Evolutionary conservation across 768 basidiomycete genomes (phyloP).

Genomic region (Leccinum fibrillosum): DNA sequence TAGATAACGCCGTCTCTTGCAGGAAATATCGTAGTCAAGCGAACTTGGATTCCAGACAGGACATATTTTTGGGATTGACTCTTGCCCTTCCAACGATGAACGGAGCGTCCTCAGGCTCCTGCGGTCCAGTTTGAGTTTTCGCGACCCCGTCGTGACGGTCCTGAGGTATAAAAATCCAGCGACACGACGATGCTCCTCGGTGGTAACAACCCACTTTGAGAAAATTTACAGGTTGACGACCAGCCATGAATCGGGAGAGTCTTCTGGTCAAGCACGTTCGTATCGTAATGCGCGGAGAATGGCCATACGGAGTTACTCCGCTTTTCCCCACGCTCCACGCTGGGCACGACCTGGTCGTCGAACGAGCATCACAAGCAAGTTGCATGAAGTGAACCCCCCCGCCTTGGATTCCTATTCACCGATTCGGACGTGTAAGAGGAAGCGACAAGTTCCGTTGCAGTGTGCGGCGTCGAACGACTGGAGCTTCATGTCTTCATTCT

Average conservation of each 20-base stretch:
- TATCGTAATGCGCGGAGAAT: slow-evolving; percentile 51
- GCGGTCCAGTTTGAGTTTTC: background rate
- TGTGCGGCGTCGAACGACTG: slow-evolving; percentile 19
- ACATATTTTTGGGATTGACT: slow-evolving; percentile 11
- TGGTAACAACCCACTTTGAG: slow-evolving; percentile 35
- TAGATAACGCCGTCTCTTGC: background rate
- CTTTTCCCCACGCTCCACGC: slow-evolving; percentile 25
- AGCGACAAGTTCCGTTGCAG: slow-evolving; percentile 36
- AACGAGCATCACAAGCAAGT: slow-evolving; percentile 1
- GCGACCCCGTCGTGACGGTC: background rate
- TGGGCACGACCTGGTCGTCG: too few species aligned
- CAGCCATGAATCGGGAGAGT: background rate
- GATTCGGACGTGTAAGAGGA: slow-evolving; percentile 48
- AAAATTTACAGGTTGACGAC: slow-evolving; percentile 39
- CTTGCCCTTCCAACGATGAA: slow-evolving; percentile 1
- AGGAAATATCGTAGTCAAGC: slow-evolving; percentile 11
- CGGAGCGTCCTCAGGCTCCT: background rate
- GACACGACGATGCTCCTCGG: slow-evolving; percentile 35
- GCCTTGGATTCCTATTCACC: slow-evolving; percentile 61
- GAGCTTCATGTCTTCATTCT: background rate
- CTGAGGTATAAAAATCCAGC: slow-evolving; percentile 24
- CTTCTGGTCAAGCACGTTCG: slow-evolving; percentile 8
- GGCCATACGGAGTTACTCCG: slow-evolving; percentile 41
- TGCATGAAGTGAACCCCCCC: slow-evolving; percentile 53
- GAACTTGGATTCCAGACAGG: slow-evolving; percentile 21